Percentiles rank a stretch among this genome's conserved stretches.
These are phyloP conservation scores for Cladophialophora immunda DNA, from an alignment of 2,329 filamentous ascomycete species.

Conservation along the genomic window DNA sequence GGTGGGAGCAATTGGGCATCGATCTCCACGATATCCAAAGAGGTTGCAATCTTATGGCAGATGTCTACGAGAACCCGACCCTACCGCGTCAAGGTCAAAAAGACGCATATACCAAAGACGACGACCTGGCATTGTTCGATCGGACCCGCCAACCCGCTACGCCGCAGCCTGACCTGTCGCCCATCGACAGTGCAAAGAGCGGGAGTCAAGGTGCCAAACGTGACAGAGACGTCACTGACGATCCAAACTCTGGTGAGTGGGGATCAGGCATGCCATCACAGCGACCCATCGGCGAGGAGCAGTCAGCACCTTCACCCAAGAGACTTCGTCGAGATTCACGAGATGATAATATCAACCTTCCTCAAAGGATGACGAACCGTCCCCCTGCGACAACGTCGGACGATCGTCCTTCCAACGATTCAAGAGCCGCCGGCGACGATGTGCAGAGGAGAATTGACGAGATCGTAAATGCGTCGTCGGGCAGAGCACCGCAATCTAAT, in stretches of 20 bases:
- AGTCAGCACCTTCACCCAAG: slow-evolving; percentile 36
- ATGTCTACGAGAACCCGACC: slow-evolving; percentile 56
- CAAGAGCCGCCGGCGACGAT: slow-evolving; percentile 40
- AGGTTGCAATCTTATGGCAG: slow-evolving; percentile 79
- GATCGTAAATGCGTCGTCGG: slow-evolving; percentile 44
- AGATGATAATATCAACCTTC: slow-evolving; percentile 39
- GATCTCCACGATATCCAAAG: slow-evolving; percentile 73
- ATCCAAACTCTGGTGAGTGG: slow-evolving; percentile 31
- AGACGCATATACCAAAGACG: slow-evolving; percentile 50
- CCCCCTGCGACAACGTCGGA: slow-evolving; percentile 14
- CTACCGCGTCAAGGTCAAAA: slow-evolving; percentile 54
- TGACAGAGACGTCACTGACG: slow-evolving; percentile 49
- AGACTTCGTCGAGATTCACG: slow-evolving; percentile 29
- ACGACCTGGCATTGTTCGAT: slow-evolving; percentile 45
- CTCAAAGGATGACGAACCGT: slow-evolving; percentile 33
- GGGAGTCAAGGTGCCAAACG: slow-evolving; percentile 50
- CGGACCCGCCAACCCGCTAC: slow-evolving; percentile 45
- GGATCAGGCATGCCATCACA: slow-evolving; percentile 31
- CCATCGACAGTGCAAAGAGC: slow-evolving; percentile 43
- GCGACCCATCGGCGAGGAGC: slow-evolving; percentile 28
- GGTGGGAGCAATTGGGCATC: slow-evolving; percentile 85
- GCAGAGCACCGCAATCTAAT: slow-evolving; percentile 33
- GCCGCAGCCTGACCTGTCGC: slow-evolving; percentile 32
- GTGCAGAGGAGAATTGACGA: slow-evolving; percentile 50
- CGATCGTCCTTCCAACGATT: slow-evolving; percentile 19